Conservation (phyloP, 2,329 filamentous ascomycete genomes). For the Penicillium sp. region DNA sequence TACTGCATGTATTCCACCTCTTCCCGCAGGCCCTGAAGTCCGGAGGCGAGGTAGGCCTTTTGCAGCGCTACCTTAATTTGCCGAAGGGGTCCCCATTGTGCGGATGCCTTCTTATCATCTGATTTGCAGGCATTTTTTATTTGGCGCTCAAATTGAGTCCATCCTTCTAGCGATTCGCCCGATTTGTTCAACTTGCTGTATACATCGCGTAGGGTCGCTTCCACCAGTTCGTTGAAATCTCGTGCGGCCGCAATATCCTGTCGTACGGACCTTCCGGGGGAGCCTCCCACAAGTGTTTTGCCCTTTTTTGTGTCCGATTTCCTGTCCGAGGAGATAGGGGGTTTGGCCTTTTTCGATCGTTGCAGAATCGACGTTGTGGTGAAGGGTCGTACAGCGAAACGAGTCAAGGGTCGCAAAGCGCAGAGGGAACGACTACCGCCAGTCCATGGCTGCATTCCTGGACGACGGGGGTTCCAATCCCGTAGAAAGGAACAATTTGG, state of each 20-base stretch:
- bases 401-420: conserved; percentile 32
- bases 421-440: conserved; percentile 41
- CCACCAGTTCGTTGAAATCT: conserved; percentile 29
- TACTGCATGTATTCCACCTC: conserved; percentile 68
- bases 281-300: neutral
- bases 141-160: conserved; percentile 31
- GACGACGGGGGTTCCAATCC: conserved; percentile 1
- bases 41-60: conserved; percentile 56
- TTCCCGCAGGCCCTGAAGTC: conserved; percentile 50
- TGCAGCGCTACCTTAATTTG: conserved; percentile 45
- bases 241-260: conserved; percentile 14
- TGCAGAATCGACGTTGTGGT: conserved; percentile 28
- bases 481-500: neutral
- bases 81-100: conserved; percentile 19
- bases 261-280: conserved; percentile 4
- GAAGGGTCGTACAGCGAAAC: conserved; percentile 29
- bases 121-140: conserved; percentile 30
- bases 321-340: neutral
- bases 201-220: conserved; percentile 24
- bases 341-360: conserved; percentile 16
- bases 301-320: conserved; percentile 11
- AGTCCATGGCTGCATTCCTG: conserved; percentile 42
- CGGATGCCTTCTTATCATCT: conserved; percentile 15
- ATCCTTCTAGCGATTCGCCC: conserved; percentile 20
- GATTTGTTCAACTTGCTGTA: conserved; percentile 16